Evolutionary conservation across 108 stramenopile species (phyloP).

Genomic region (Cyclotella cryptica): DNA sequence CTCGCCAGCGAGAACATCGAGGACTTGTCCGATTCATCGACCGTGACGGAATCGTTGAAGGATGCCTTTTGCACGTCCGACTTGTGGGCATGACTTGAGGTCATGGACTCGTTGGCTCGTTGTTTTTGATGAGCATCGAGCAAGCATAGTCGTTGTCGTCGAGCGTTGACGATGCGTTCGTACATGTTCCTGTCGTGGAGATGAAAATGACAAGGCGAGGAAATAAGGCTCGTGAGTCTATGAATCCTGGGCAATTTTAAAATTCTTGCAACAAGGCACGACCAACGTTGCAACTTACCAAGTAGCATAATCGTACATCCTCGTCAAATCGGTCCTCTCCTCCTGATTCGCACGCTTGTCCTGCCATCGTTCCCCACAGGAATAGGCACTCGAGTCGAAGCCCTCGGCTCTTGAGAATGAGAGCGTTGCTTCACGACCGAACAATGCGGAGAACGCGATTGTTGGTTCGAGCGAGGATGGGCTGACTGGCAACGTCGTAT

Average conservation of each 20-base stretch:
- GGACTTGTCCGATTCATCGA: too few species aligned
- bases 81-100: neutral
- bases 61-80: neutral
- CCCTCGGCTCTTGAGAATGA: conserved; percentile 3
- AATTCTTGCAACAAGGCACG: too few species aligned
- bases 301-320: conserved; percentile 12
- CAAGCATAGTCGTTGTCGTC: neutral
- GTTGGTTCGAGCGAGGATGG: too few species aligned
- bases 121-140: neutral
- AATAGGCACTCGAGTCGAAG: neutral
- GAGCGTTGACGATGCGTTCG: conserved; percentile 6
- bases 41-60: too few species aligned
- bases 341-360: neutral
- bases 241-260: too few species aligned
- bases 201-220: too few species aligned
- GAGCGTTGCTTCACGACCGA: too few species aligned
- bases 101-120: neutral
- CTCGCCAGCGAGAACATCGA: too few species aligned
- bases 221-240: too few species aligned
- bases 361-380: neutral
- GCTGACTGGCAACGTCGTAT: too few species aligned
- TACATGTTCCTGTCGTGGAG: conserved; percentile 1
- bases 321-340: conserved; percentile 3
- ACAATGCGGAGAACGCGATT: too few species aligned
- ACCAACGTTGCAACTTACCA: neutral